Evolutionary conservation across 139 green algal genomes (phyloP), one percentile per base, ranked within the genome.

Genomic region (Pleodorina starrii): DNA sequence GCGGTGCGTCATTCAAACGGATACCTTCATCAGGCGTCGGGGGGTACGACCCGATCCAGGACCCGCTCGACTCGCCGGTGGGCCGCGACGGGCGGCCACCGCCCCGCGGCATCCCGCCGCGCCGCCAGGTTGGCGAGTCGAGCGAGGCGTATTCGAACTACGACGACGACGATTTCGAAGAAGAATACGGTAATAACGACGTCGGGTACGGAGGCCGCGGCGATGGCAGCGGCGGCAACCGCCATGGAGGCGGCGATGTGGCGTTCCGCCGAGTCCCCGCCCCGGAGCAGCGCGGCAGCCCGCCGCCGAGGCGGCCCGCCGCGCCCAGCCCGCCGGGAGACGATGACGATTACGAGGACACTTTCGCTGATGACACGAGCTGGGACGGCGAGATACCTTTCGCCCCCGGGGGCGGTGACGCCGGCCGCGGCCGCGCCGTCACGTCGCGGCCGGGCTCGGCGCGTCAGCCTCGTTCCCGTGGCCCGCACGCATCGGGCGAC

Each of bases 341-440:
- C 2, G 79, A 86, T 1, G 57, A 44, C 1, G 57, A 86, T 38
- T 60, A 78, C n/a, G 83, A 69, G 23, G 83, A 88, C 32, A 32
- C 36, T 17, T 88, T 69, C 42, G 83, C 83, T 17, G 83, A 80
- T 17, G 83, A 88, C 32, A 0, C 59, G 12, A 88, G 83, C 63
- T 88, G 66, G 66, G 66, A 88, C 21, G 83, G 68, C 32, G 83
- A 81, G 46, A 66, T 80, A 12, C 83, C 66, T 2, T 29, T 42
- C 68, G 42, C 60, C 19, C 42, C 32, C 19, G 60, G 40, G 19
- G 59, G 57, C 38, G 51, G 69, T 42, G 42, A n/a, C 1, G 80
- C 16, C 21, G 72, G 42, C 17, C 40, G 16, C 19, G 68, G 19
- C 35, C 68, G 32, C 6, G 68, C 38, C 23, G 68, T 73, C 2